Evolutionary conservation across 2,329 filamentous ascomycete genomes (phyloP).

Genomic region (Fusarium newnesense): DNA sequence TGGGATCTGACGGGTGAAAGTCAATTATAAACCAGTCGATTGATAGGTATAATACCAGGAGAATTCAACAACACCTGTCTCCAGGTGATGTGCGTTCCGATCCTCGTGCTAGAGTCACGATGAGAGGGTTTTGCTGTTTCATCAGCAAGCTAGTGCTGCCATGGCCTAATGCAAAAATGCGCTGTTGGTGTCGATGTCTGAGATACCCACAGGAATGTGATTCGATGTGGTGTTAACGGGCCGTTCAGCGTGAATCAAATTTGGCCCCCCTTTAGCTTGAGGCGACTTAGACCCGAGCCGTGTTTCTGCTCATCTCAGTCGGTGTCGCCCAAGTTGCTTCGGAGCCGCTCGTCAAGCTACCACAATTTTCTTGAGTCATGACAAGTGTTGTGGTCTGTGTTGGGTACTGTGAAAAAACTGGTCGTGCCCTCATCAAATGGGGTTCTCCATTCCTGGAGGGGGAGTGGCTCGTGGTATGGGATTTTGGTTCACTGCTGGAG

Average conservation of each 20-base stretch:
- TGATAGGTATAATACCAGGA: not conserved
- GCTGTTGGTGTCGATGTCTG: constrained; percentile 27
- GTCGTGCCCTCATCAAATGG: constrained; percentile 47
- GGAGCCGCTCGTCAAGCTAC: not conserved
- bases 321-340: not conserved
- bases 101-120: not conserved
- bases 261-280: constrained; percentile 10
- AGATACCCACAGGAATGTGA: constrained; percentile 22
- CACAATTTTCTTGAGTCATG: not conserved
- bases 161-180: constrained; percentile 4
- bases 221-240: constrained; percentile 27
- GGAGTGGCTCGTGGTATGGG: constrained; percentile 37
- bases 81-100: not conserved
- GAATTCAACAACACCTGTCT: not conserved
- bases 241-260: constrained; percentile 34
- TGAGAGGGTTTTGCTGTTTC: not conserved
- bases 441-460: constrained; percentile 56
- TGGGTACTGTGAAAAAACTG: not conserved
- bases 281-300: not conserved
- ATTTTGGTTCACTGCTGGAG: constrained; percentile 36
- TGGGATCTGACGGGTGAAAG: not conserved
- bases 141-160: constrained; percentile 4
- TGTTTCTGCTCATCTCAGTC: constrained; percentile 7
- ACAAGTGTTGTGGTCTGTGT: not conserved
- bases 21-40: not conserved